Evolutionary conservation across 2,329 filamentous ascomycete genomes (phyloP).

Genomic region (Bertia moriformis): DNA sequence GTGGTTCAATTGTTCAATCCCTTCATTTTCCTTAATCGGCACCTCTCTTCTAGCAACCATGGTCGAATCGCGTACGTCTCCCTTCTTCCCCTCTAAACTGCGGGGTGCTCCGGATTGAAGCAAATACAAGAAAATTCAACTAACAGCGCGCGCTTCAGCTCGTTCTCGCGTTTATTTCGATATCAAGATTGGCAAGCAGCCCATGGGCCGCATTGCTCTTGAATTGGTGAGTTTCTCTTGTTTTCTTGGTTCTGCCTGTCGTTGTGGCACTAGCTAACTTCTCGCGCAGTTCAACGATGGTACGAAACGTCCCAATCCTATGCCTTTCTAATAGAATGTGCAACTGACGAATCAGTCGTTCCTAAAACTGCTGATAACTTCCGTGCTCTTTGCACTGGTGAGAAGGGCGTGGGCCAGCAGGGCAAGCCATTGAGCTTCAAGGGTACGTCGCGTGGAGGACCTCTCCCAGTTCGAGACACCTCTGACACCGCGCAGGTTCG

Average conservation of each 20-base stretch:
- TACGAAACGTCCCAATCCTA: background rate
- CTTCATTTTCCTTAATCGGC: background rate
- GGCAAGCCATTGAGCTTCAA: slow-evolving; percentile 89
- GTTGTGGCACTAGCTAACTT: no score
- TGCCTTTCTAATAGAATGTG: background rate
- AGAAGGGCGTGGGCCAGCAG: slow-evolving; percentile 70
- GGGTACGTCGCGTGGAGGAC: no score
- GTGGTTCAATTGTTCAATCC: no score
- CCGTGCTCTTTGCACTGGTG: slow-evolving; percentile 81
- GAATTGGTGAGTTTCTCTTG: slow-evolving; percentile 30
- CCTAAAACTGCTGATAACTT: slow-evolving; percentile 97
- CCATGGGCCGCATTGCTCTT: slow-evolving; percentile 68
- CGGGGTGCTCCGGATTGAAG: background rate
- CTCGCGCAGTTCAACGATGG: background rate
- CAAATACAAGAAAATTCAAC: background rate
- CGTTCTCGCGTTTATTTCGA: slow-evolving; percentile 72
- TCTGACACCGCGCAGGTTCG: slow-evolving; percentile 53
- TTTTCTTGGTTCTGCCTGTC: background rate
- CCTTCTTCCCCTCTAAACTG: no score
- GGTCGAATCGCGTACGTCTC: background rate
- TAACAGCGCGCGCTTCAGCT: no score
- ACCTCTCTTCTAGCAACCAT: background rate
- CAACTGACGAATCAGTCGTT: slow-evolving; percentile 33
- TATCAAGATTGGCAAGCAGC: slow-evolving; percentile 63
- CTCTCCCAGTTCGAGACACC: no score